phyloP scores from a whole-genome alignment of 208 protist species.

The Trypanosoma melophagium region DNA sequence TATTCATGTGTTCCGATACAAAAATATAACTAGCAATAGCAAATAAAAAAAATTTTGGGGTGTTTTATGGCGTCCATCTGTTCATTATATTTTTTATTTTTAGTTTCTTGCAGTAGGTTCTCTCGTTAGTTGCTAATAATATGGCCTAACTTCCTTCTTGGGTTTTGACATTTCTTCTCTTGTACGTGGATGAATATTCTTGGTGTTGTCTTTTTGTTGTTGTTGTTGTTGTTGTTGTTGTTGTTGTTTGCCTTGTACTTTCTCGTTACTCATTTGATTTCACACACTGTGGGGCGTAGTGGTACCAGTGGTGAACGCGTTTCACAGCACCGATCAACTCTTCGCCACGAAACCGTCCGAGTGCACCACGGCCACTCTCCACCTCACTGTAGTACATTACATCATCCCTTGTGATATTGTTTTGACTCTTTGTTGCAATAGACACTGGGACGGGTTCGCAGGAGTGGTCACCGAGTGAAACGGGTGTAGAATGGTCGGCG shows the following conservation, averaged over 20 bases:
- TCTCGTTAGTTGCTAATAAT: no score
- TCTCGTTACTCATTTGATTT: neutral
- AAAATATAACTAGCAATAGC: no score
- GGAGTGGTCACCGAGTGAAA: slow-evolving; percentile 64
- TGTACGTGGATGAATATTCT: neutral
- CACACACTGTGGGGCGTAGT: slow-evolving; percentile 33
- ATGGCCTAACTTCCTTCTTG: no score
- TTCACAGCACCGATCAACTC: slow-evolving; percentile 57
- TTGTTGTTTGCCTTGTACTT: neutral
- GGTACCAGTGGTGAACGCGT: slow-evolving; percentile 48
- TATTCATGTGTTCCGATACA: no score
- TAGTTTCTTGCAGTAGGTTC: no score
- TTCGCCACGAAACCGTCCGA: slow-evolving; percentile 58
- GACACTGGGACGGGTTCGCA: slow-evolving; percentile 71
- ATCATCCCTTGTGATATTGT: slow-evolving; percentile 26
- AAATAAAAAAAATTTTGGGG: no score
- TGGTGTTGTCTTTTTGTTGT: no score
- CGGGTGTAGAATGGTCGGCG: slow-evolving; percentile 64
- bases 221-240: neutral
- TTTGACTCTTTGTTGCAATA: slow-evolving; percentile 40
- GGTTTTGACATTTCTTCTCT: no score
- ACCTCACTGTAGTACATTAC: slow-evolving; percentile 63
- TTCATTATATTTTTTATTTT: no score
- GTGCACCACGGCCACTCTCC: slow-evolving; percentile 22
- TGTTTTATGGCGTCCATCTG: no score